These are phyloP conservation scores for Nicotiana paniculata DNA, from an alignment of 257 asterid species.

Conservation along the genomic window DNA sequence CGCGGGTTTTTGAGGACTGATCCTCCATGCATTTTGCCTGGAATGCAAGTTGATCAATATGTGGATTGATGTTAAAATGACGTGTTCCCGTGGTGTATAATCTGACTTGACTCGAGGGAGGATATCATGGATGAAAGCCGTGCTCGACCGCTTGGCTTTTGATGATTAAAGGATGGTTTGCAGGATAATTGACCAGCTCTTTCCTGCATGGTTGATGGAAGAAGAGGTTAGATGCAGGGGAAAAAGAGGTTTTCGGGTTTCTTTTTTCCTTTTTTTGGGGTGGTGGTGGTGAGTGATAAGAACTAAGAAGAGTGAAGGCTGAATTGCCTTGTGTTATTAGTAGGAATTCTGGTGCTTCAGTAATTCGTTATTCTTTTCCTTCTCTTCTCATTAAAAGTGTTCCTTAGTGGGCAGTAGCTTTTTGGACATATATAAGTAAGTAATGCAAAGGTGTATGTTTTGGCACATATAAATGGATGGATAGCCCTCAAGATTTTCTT, in stretches of 20 bases:
- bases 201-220: neutral
- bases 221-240: slow-evolving; percentile 11
- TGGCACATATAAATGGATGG: slow-evolving; percentile 31
- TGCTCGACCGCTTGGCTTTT: neutral
- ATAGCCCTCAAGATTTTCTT: slow-evolving; percentile 27
- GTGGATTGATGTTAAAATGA: neutral
- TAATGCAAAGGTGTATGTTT: slow-evolving; percentile 42
- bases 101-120: neutral
- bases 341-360: slow-evolving; percentile 6
- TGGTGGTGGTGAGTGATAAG: slow-evolving; percentile 1
- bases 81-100: neutral
- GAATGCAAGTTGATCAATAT: slow-evolving; percentile 3
- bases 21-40: slow-evolving; percentile 9
- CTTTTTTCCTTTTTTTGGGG: neutral
- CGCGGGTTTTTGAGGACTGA: slow-evolving; percentile 6
- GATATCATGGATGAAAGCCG: neutral
- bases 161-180: neutral
- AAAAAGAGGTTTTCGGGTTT: neutral
- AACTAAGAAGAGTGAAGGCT: slow-evolving; percentile 1
- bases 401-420: slow-evolving; percentile 16
- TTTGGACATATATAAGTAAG: slow-evolving; percentile 37
- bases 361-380: slow-evolving; percentile 24
- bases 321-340: neutral
- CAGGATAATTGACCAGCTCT: neutral
- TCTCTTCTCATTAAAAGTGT: slow-evolving; percentile 24